Base-by-base conservation (phyloP, 306 rosid species). In the Prinsepia uniflora region DNA sequence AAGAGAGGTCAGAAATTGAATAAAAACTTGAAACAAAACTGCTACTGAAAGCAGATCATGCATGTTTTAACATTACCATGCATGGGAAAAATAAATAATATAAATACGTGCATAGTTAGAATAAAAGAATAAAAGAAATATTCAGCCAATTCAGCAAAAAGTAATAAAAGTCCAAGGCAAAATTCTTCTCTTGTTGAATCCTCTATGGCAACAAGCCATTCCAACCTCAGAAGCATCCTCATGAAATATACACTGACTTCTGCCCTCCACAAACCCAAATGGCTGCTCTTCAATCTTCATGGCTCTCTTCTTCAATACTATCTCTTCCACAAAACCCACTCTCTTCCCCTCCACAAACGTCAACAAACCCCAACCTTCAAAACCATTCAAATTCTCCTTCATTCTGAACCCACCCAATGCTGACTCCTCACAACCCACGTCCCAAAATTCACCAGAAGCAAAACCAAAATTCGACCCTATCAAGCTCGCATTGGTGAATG, bases 401-500 rank as follows among this genome's bases (percentile, higher is more conserved):
- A 78, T 83, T 67, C 40, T 59, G 22, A 78, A 48, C 76, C 67
- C 84, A 13, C 59, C 83, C 12, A 80, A 69, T 48, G 72, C 78
- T 8, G 86, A 86, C 62, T 57, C 85, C 72, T 72, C 90, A 11
- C 79, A 77, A 48, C 59, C 83, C 57, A 39, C 24, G 10, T 70
- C 84, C 2, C 50, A 74, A 15, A 74, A 68, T 70, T 61, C 79
- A 22, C 68, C 76, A 6, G 84, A 83, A 63, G 44, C 72, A n/a
- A 34, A 60, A 6, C 13, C 85, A 6, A 56, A 77, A 44, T 1
- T 69, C 65, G 96, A 85, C 77, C 85, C 87, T 1, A 84, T 81
- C 61, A 89, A 89, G 89, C 86, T 89, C 45, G 87, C 97, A 13
- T 84, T 87, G 49, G 76, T 56, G 67, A 87, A 84, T 41, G 96